phyloP scores from a whole-genome alignment of 1,139 yeast species.

The Candida smagusa region DNA sequence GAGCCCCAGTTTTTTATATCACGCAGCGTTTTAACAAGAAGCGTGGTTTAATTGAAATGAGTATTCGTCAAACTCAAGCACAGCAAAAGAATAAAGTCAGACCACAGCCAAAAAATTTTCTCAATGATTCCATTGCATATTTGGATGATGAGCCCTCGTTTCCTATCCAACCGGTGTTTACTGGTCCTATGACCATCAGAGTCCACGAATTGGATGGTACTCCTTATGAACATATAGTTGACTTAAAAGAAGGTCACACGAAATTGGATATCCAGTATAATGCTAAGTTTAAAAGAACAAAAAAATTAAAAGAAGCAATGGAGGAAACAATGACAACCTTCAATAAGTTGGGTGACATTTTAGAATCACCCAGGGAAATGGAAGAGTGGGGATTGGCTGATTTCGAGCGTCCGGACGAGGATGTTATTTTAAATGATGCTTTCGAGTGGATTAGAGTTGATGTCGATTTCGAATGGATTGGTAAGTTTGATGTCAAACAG shows the following conservation, averaged over 20 bases:
- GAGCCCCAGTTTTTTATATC: conserved; percentile 84
- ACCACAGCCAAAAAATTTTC: conserved; percentile 39
- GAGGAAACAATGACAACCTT: conserved; percentile 42
- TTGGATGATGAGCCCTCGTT: conserved; percentile 37
- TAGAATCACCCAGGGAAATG: conserved; percentile 58
- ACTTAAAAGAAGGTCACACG: conserved; percentile 78
- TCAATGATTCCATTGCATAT: conserved; percentile 45
- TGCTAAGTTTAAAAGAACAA: conserved; percentile 79
- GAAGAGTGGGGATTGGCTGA: conserved; percentile 73
- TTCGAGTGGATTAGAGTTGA: conserved; percentile 98
- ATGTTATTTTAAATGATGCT: conserved; percentile 69
- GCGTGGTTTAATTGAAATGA: conserved; percentile 91
- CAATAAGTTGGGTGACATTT: conserved; percentile 76
- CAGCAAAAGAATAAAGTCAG: conserved; percentile 45
- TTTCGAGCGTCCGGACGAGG: conserved; percentile 72
- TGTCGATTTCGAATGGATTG: conserved; percentile 97
- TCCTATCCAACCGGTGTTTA: conserved; percentile 52
- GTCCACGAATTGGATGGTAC: conserved; percentile 99
- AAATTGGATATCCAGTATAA: conserved; percentile 92
- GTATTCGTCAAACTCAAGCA: conserved; percentile 83
- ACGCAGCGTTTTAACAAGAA: conserved; percentile 92
- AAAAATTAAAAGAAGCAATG: conserved; percentile 44
- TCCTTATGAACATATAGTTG: conserved; percentile 96
- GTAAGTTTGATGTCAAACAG: conserved; percentile 74
- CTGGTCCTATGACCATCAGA: conserved; percentile 95